Base-by-base conservation (phyloP, 1,139 yeast genomes). In the Nakaseomyces sp. region DNA sequence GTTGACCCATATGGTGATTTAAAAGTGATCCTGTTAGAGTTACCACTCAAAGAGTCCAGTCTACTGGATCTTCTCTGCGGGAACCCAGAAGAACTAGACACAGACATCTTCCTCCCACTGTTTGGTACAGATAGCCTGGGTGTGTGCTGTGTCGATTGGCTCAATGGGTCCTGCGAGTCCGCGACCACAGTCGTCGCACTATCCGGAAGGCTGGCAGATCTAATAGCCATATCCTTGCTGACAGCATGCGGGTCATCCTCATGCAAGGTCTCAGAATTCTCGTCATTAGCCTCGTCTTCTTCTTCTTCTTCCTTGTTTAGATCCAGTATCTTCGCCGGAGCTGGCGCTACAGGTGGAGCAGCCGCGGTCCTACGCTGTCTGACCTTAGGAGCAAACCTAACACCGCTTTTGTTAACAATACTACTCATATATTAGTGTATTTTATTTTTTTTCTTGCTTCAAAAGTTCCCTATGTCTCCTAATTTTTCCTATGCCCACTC, bases 381-480 rank as follows among this genome's bases (percentile, higher is more conserved):
- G 5, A 59, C 53, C 45, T 67, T 67, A 2, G 72, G 72, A 2
- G 65, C 60, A 50, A 68, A 68, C 40, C 69, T 63, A 7, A 66
- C 63, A 26, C 68, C 68, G 50, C 69, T 64, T 47, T 68, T 68
- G 45, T 68, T 61, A 6, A 62, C 64, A 25, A 60, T 57, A 49
- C 65, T 61, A 57, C 66, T 61, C 66, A 59, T 60, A 19, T 9
- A 32, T 10, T 32, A 15, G 33, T 16, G 29, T 38, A 22, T 24
- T 17, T 24, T 17, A 19, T 22, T 30, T 45, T 8, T 22, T 17
- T 40, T 40, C 15, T 31, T 17, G 2, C n/a, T n/a, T n/a, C n/a
- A n/a, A n/a, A n/a, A n/a, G n/a, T n/a, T n/a, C n/a, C n/a, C n/a
- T n/a, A n/a, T n/a, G n/a, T n/a, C n/a, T n/a, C n/a, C n/a, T n/a